These are phyloP conservation scores for Leishmania mexicana DNA, from an alignment of 208 protist species.

Conservation along the genomic window DNA sequence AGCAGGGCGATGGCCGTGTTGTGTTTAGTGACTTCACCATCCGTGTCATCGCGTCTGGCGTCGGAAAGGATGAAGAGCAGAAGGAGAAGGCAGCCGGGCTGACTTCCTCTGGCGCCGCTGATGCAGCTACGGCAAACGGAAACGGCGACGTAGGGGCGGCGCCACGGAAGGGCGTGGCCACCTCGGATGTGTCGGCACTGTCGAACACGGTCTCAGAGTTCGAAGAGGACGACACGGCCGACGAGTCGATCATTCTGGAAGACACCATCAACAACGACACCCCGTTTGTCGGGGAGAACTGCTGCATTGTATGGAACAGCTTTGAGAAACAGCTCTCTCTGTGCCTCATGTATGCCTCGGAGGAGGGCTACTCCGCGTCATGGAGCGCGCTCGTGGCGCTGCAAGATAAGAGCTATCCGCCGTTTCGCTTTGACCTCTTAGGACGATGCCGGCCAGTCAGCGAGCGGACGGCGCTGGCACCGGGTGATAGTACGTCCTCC, in stretches of 20 bases:
- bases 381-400: conserved; percentile 77
- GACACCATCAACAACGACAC: conserved; percentile 80
- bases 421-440: conserved; percentile 54
- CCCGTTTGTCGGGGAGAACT: conserved; percentile 83
- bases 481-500: conserved; percentile 16
- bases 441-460: conserved; percentile 33
- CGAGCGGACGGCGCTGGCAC: conserved; percentile 4
- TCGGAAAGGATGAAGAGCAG: neutral
- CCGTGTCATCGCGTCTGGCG: conserved; percentile 35
- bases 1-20: conserved; percentile 65
- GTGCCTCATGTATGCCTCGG: conserved; percentile 80
- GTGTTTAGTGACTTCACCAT: conserved; percentile 71
- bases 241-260: conserved; percentile 57
- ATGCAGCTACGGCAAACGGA: neutral
- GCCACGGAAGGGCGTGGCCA: neutral
- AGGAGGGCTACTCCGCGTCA: conserved; percentile 70
- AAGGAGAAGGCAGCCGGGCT: conserved; percentile 2
- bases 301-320: conserved; percentile 89
- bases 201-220: conserved; percentile 25
- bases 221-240: conserved; percentile 27
- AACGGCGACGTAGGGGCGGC: neutral
- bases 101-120: neutral
- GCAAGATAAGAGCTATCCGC: conserved; percentile 75
- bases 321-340: conserved; percentile 74
- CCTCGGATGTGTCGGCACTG: neutral